These are phyloP conservation scores for Trametes cubensis DNA, from an alignment of 768 basidiomycete genomes.

Conservation along the genomic window DNA sequence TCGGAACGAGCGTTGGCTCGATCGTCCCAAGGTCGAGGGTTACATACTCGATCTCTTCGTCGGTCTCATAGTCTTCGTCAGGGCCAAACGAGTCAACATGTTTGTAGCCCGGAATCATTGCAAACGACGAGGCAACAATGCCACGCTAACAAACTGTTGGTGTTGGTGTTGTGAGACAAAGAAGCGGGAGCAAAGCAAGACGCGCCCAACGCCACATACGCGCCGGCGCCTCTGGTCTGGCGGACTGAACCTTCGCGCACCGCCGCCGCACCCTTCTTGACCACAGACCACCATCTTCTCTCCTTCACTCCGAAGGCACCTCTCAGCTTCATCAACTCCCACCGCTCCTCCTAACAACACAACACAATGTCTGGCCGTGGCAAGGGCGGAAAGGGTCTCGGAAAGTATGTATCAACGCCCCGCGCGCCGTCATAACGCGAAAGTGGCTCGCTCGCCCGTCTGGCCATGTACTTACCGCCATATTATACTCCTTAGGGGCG, in stretches of 20 bases:
- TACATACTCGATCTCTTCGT: slow-evolving; percentile 65
- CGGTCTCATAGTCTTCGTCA: slow-evolving; percentile 65
- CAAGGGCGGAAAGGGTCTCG: slow-evolving; percentile 81
- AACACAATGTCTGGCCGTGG: slow-evolving; percentile 90
- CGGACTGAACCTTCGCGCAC: slow-evolving; percentile 13
- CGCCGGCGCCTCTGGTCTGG: slow-evolving; percentile 6
- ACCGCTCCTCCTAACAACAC: slow-evolving; percentile 29
- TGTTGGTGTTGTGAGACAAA: neutral
- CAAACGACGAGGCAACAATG: neutral
- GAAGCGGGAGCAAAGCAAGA: neutral
- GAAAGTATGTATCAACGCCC: slow-evolving; percentile 36
- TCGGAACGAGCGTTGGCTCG: slow-evolving; percentile 77
- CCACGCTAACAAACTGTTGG: neutral
- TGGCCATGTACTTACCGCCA: slow-evolving; percentile 42
- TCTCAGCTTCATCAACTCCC: slow-evolving; percentile 14
- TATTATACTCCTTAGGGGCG: slow-evolving; percentile 71
- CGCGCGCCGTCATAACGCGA: neutral
- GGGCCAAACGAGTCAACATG: slow-evolving; percentile 71
- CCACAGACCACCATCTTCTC: slow-evolving; percentile 18
- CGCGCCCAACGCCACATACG: neutral
- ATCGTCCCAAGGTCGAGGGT: slow-evolving; percentile 73
- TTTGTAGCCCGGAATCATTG: slow-evolving; percentile 59
- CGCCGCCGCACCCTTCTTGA: slow-evolving; percentile 19
- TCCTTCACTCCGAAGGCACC: neutral
- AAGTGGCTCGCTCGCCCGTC: neutral